Base-by-base conservation (phyloP, 83 land plant genomes). In the Isoetes engelmannii region DNA sequence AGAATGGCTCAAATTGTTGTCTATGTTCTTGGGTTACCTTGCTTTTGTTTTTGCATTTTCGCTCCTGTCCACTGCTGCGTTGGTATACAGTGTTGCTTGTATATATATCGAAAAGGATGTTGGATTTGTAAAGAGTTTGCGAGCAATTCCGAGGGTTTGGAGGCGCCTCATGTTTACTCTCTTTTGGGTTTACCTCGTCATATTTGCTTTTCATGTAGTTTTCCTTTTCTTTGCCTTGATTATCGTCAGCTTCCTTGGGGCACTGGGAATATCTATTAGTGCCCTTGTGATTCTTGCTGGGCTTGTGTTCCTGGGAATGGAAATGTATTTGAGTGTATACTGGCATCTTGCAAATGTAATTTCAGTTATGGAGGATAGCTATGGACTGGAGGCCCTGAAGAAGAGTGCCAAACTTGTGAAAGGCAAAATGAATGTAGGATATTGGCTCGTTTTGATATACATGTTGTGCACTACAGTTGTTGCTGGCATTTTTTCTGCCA, bases 331-430 rank as follows among this genome's bases (percentile, higher is more conserved):
- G 67, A 74, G 69, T 72, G 61, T 82, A 12, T 58, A 89, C 10
- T 89, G 89, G 92, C 86, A 85, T 13, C 73, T 92, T 43, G 95
- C 97, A 18, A 77, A 86, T 72, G 95, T 87, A 13, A 76, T 92
- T 10, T 76, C 92, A 5, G 95, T 89, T 17, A 67, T 92, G 50
- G 98, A 92, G 70, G 96, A 89, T 44, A 50, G 61, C 6, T 80
- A 76, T 45, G 97, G 97, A 44, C 6, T 92, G n/a, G 68, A 42
- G 4, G 98, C 96, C 28, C 72, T 92, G 80, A 63, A 45, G 68
- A 89, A 82, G 82, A 85, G 89, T 67, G 69, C 43, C 50, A 46
- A 17, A 3, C 75, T 92, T 49, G 77, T 92, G 44, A 85, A 71
- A 58, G 98, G 98, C 4, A 92, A 85, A 73, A n/a, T 68, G 28